Conservation (phyloP, 345 rosid genomes). For the Euclidium syriacum region DNA sequence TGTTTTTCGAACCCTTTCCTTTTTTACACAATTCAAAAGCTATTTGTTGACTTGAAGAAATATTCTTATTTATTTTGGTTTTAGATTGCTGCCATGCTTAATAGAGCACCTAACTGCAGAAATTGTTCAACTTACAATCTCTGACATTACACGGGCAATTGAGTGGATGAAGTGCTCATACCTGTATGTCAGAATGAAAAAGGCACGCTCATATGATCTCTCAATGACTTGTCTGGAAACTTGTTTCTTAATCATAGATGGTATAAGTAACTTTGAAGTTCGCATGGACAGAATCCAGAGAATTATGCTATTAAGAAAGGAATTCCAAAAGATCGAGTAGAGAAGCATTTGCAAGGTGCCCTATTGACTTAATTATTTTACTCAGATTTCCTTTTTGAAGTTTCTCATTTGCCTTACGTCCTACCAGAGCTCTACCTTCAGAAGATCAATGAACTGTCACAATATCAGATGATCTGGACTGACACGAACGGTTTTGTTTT, state of each 20-base stretch:
- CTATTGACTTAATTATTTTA: slow-evolving; percentile 1
- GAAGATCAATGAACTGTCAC: slow-evolving; percentile 72
- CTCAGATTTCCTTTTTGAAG: slow-evolving; percentile 2
- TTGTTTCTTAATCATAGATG: not conserved
- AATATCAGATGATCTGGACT: slow-evolving; percentile 86
- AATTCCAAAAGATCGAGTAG: slow-evolving; percentile 66
- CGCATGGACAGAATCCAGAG: slow-evolving; percentile 64
- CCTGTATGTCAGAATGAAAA: slow-evolving; percentile 86
- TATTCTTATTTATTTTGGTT: slow-evolving; percentile 16
- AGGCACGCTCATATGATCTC: slow-evolving; percentile 41
- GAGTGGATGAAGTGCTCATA: slow-evolving; percentile 99
- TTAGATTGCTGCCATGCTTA: slow-evolving; percentile 83
- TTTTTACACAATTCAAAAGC: not conserved
- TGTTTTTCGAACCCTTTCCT: not conserved
- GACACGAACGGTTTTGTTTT: slow-evolving; percentile 82
- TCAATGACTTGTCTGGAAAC: not conserved
- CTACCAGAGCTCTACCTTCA: slow-evolving; percentile 66
- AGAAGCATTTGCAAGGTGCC: slow-evolving; percentile 85
- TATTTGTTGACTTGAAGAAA: not conserved
- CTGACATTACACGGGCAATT: slow-evolving; percentile 80
- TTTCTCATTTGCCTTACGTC: slow-evolving; percentile 21
- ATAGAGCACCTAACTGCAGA: slow-evolving; percentile 96
- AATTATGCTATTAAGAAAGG: slow-evolving; percentile 76
- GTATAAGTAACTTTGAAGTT: slow-evolving; percentile 12
- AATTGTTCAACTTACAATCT: slow-evolving; percentile 85